Base-by-base conservation (phyloP, 2,329 filamentous ascomycete genomes). In the Sporothrix pseudoabietina region DNA sequence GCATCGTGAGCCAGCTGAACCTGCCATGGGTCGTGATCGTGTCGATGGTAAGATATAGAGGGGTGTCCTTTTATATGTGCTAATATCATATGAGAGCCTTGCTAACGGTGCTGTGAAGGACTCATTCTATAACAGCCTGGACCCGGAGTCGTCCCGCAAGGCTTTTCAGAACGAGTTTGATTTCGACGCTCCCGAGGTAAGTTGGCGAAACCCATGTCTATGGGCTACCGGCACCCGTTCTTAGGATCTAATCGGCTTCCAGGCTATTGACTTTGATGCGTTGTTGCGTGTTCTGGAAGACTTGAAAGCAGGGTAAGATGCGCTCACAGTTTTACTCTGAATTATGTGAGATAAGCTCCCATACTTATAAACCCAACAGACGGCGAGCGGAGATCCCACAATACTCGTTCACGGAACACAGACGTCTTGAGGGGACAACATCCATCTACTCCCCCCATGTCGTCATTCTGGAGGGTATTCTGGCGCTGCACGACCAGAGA, bases 21-120 rank as follows among this genome's bases (percentile, higher is more conserved):
- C 84, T 99, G 76, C 96, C 96, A 73, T 99, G 96, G 95, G 96
- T 99, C 75, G 94, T 98, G 69, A 98, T 99, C 82, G 83, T 99
- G 78, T 97, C 94, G 57, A 98, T 99, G 91, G 94, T 95, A 87
- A 79, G 84, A 5, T 1, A 22, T 6, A 2, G 39, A 19, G 61
- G n/a, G 35, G 7, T 19, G 26, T 19, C 16, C 12, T 32, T 16
- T 16, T 3, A 9, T 44, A 44, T 44, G 6, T 44, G 9, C 10
- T 10, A 12, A 44, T 49, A 4, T 16, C 14, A 4, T 12, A 3
- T 4, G 3, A 14, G 4, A 49, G 19, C 14, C 6, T 4, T 49
- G 44, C 44, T 49, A 49, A 49, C 44, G 14, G 14, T 4, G 16
- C 4, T 49, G 44, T 26, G 14, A 3, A 97, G 94, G 96, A 99